A percentile compares a stretch with the other conserved stretches of the same genome.
phyloP scores from a whole-genome alignment of 2,329 filamentous ascomycete genomes.

The Lanzia echinophila region DNA sequence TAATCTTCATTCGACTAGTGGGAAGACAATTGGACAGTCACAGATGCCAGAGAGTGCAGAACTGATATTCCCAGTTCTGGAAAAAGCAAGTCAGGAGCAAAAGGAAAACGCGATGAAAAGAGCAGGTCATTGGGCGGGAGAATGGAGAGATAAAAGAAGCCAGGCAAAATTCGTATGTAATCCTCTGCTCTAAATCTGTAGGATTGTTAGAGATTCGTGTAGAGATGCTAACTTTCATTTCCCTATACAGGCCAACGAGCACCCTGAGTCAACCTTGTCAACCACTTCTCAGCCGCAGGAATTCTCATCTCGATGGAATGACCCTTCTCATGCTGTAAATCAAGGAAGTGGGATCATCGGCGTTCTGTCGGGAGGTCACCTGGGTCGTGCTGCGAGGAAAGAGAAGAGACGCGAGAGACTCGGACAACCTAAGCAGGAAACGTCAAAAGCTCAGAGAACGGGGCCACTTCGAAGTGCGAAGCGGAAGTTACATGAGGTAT shows the following conservation, averaged over 20 bases:
- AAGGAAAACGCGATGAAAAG: constrained; percentile 30
- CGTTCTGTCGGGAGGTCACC: constrained; percentile 37
- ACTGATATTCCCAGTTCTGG: constrained; percentile 34
- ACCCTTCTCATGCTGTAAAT: constrained; percentile 45
- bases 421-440: constrained; percentile 1
- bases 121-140: constrained; percentile 31
- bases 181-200: background rate
- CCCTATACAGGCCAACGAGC: constrained; percentile 19
- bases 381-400: constrained; percentile 24
- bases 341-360: constrained; percentile 39
- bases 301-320: constrained; percentile 42
- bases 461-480: constrained; percentile 7
- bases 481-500: constrained; percentile 9
- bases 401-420: constrained; percentile 1
- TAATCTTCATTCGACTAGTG: constrained; percentile 31
- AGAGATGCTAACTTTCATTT: background rate
- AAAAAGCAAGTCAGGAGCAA: constrained; percentile 24
- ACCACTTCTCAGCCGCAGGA: constrained; percentile 21
- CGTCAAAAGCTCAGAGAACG: background rate
- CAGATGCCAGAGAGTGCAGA: constrained; percentile 35
- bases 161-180: constrained; percentile 32
- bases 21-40: constrained; percentile 33
- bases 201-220: too few relatives aligned
- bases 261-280: constrained; percentile 36
- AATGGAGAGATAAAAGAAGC: constrained; percentile 26